Conservation (phyloP, 495 filamentous ascomycete species). For the Cenococcum geophilum region DNA sequence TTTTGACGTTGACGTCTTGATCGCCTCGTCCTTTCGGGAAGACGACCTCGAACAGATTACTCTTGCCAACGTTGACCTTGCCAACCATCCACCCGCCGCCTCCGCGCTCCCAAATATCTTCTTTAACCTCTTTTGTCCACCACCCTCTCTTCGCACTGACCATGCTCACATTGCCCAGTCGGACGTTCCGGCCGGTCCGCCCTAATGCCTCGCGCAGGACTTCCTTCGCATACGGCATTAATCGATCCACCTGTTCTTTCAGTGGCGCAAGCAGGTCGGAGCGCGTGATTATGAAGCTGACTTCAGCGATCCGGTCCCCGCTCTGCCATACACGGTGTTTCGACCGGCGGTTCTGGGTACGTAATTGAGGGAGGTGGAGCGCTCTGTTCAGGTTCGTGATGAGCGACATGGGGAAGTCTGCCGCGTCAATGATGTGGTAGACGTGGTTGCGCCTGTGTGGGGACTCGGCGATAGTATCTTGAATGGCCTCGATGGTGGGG, state of each 20-base stretch:
- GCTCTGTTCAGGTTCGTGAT: slow-evolving; percentile 56
- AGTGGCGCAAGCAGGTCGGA: slow-evolving; percentile 76
- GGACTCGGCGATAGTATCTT: slow-evolving; percentile 75
- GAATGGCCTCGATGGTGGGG: slow-evolving; percentile 69
- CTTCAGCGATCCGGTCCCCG: slow-evolving; percentile 55
- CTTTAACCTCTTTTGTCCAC: slow-evolving; percentile 84
- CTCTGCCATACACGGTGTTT: slow-evolving; percentile 52
- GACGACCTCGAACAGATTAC: slow-evolving; percentile 74
- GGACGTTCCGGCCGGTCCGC: slow-evolving; percentile 51
- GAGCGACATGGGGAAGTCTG: slow-evolving; percentile 91
- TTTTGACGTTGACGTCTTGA: slow-evolving; percentile 32
- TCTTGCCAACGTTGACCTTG: slow-evolving; percentile 97
- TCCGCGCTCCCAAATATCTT: slow-evolving; percentile 70
- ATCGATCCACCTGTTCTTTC: slow-evolving; percentile 68
- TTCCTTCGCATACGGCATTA: slow-evolving; percentile 75
- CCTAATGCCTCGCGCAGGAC: slow-evolving; percentile 69
- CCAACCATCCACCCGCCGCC: slow-evolving; percentile 96
- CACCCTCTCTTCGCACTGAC: slow-evolving; percentile 76
- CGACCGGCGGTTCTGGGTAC: slow-evolving; percentile 70
- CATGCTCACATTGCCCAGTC: slow-evolving; percentile 76
- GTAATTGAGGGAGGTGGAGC: slow-evolving; percentile 57
- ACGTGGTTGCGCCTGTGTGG: slow-evolving; percentile 84
- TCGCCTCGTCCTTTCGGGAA: slow-evolving; percentile 72
- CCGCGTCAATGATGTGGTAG: slow-evolving; percentile 96
- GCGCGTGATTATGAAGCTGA: slow-evolving; percentile 86